A percentile compares a stretch with the other conserved stretches of the same genome.
phyloP scores from a whole-genome alignment of 768 basidiomycete species.

The Phlebiopsis gigantea region DNA sequence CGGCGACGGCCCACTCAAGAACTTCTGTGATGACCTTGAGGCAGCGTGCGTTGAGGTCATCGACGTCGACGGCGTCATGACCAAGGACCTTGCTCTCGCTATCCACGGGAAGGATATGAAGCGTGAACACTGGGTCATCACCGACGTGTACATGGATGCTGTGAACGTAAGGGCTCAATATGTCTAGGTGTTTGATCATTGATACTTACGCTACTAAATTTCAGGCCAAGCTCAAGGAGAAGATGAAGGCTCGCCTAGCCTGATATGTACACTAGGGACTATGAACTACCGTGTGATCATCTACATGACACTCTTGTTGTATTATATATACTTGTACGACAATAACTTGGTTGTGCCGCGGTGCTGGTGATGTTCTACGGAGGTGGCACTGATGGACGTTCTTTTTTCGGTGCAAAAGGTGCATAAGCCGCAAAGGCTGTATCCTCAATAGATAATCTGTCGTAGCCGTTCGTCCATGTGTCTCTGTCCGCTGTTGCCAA shows the following conservation, averaged over 20 bases:
- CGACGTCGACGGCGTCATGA: constrained; percentile 88
- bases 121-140: constrained; percentile 96
- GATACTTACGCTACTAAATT: background rate
- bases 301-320: no score
- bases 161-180: constrained; percentile 69
- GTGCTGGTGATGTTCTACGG: no score
- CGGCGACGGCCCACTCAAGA: constrained; percentile 62
- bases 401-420: no score
- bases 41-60: constrained; percentile 87
- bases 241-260: constrained; percentile 15
- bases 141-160: constrained; percentile 88
- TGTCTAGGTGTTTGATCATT: background rate
- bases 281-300: no score
- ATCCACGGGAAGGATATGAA: constrained; percentile 90
- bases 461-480: no score
- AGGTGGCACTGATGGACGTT: no score
- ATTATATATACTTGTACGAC: no score
- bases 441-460: no score
- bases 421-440: no score
- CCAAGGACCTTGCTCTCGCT: constrained; percentile 92
- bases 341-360: no score
- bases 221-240: constrained; percentile 24
- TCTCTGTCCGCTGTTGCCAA: no score
- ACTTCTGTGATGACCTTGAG: constrained; percentile 81
- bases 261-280: background rate